Evolutionary conservation across 73 alveolate species (phyloP), one percentile per base, ranked within the genome.

Genomic region (Paramecium biaurelia): DNA sequence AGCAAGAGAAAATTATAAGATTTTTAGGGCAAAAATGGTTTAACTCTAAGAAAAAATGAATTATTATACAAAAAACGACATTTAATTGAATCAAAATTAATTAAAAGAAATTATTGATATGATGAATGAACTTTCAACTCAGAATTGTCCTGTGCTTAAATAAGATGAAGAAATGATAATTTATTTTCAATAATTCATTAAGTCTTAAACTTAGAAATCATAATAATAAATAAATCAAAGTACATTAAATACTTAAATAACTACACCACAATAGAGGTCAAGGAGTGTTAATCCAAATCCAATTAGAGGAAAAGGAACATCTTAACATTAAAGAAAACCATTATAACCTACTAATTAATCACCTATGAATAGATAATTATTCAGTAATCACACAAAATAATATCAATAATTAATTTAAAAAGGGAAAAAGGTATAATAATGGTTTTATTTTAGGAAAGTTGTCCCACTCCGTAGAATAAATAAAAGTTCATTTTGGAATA

Each of bases 271-370:
- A 24, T 15, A 47, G 14, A 79, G 90, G 28, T 79, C 90, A 30
- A 38, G 90, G 28, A 42, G 76, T 23, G 32, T 79, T 0, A 45
- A 38, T 24, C 70, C 74, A 7, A 42, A 63, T 30, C 45, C 45
- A 8, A 43, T 43, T 8, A 79, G 90, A 79, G 72, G 90, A 42
- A 79, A 79, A 34, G 90, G 70, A 14, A 18, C 70, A 12, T 79
- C 90, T 14, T 79, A 79, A 26, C 90, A 79, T 45, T 23, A 43
- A 30, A 79, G 90, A 79, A 79, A 79, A 8, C 76, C 90, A 7
- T 47, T 79, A 43, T n/a, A 79, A 43, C 42, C 15, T 9, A 18
- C 42, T 21, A 79, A 79, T 79, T 41, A 79, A 43, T 79, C 90
- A 30, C 90, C 90, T 5, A 26, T 79, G 70, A 42, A 42, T 30